Evolutionary conservation across 2,329 filamentous ascomycete species (phyloP), one percentile per base, ranked within the genome.

Genomic region (Coniochaeta sp.): DNA sequence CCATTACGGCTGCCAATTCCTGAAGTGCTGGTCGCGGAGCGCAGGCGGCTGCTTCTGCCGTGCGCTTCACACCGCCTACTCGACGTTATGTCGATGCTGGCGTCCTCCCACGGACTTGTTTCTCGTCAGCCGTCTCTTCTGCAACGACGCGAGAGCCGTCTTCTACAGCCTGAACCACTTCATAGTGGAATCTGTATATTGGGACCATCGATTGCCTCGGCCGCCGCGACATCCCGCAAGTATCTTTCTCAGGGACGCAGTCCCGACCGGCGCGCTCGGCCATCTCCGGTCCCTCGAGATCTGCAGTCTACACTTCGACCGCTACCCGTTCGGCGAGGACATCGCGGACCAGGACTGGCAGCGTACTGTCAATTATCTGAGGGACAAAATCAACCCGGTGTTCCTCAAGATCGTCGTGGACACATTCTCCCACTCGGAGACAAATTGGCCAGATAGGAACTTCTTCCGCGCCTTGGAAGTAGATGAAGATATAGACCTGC

Each of bases 41-140:
- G n/a, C n/a, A n/a, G n/a, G n/a, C 4, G 52, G 53, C 2, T 56
- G 53, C 28, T 57, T 58, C 53, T 58, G 57, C 27, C 24, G 53
- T 14, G 6, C 26, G 7, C 1, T 22, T 1, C 56, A 59, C 35
- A 27, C 53, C n/a, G 52, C 56, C 6, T 51, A 33, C 12, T 59
- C 54, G 4, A 52, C 54, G 1, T 30, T 18, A 22, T 57, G 57
- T 27, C 33, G 28, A 24, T 58, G 57, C 51, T 58, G 57, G 54
- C n/a, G 22, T 9, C 30, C 56, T 6, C 57, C 56, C 1, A 33
- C 47, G 0, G 33, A 48, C 8, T 16, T 57, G 13, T 59, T 59
- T 14, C 57, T 59, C 12, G 50, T 54, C 24, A 57, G 52, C 32
- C 38, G 27, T 5, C 27, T 24, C 1, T 38, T 57, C 3, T 51